Percentiles rank a stretch among this genome's conserved stretches.
Evolutionary conservation across 1,284 basidiomycete species (phyloP).

Genomic region (Rhodotorula sp.): DNA sequence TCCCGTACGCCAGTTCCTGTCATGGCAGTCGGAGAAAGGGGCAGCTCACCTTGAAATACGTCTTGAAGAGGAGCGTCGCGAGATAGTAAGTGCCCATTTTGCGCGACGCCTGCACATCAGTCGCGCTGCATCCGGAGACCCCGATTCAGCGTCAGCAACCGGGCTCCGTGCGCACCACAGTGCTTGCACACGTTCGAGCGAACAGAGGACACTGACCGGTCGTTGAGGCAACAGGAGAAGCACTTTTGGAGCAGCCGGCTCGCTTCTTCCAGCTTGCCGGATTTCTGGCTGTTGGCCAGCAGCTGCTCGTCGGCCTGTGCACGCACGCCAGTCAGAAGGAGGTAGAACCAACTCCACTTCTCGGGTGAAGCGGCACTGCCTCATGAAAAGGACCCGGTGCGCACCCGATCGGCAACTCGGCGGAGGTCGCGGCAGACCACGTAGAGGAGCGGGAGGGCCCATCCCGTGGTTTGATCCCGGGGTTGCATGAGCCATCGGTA

Average conservation of each 20-base stretch:
- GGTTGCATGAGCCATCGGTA: slow-evolving; percentile 39
- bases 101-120: slow-evolving; percentile 12
- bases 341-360: too few relatives aligned
- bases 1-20: neutral
- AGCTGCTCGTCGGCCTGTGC: slow-evolving; percentile 31
- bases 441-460: slow-evolving; percentile 42
- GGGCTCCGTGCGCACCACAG: neutral
- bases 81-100: slow-evolving; percentile 83
- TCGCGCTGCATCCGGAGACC: slow-evolving; percentile 6
- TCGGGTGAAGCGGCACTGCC: too few relatives aligned
- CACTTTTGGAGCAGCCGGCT: slow-evolving; percentile 86
- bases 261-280: slow-evolving; percentile 83
- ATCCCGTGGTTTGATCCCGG: slow-evolving; percentile 29
- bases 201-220: slow-evolving; percentile 60
- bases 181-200: accelerated
- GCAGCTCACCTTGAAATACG: slow-evolving; percentile 78
- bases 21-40: neutral
- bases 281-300: slow-evolving; percentile 52
- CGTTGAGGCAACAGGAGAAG: slow-evolving; percentile 84
- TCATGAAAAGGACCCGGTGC: neutral
- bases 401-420: slow-evolving; percentile 34
- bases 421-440: slow-evolving; percentile 39
- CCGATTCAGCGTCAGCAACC: slow-evolving; percentile 2
- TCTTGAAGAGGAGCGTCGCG: slow-evolving; percentile 87
- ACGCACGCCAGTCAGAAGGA: too few relatives aligned